These are phyloP conservation scores for Senna siamea DNA, from an alignment of 306 rosid genomes.

Conservation along the genomic window DNA sequence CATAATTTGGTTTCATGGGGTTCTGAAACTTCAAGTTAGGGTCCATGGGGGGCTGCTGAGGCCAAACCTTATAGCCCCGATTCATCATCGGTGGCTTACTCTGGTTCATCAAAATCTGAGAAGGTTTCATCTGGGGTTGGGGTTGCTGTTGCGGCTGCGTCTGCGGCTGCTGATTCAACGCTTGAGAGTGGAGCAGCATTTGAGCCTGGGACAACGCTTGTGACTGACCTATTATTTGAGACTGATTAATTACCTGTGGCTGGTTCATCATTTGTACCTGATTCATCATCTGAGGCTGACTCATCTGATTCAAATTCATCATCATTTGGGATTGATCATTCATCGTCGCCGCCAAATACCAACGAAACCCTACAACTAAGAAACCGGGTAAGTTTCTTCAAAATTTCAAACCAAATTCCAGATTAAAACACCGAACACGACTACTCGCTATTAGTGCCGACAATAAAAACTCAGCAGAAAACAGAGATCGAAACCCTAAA, in stretches of 20 bases:
- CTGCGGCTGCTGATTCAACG: slow-evolving; percentile 43
- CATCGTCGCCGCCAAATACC: no score
- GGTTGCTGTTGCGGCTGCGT: slow-evolving; percentile 30
- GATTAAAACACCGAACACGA: neutral
- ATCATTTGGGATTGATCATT: no score
- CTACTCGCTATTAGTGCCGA: slow-evolving; percentile 25
- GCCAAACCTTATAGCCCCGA: slow-evolving; percentile 56
- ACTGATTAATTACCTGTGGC: slow-evolving; percentile 49
- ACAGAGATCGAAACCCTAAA: slow-evolving; percentile 54
- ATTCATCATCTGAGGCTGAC: slow-evolving; percentile 59
- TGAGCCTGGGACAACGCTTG: slow-evolving; percentile 40
- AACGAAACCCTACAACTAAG: slow-evolving; percentile 40
- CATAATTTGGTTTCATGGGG: slow-evolving; percentile 47
- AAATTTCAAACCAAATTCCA: slow-evolving; percentile 17
- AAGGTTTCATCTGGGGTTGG: slow-evolving; percentile 45
- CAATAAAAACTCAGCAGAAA: slow-evolving; percentile 29
- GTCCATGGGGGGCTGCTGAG: slow-evolving; percentile 52
- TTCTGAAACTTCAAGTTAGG: slow-evolving; percentile 53
- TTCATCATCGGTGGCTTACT: slow-evolving; percentile 52
- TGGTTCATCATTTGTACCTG: slow-evolving; percentile 51
- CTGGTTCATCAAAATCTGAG: slow-evolving; percentile 53
- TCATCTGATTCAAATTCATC: no score
- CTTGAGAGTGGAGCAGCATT: slow-evolving; percentile 42
- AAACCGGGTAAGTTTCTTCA: slow-evolving; percentile 2
- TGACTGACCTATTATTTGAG: slow-evolving; percentile 41